Conservation (phyloP, 352 stramenopile genomes). For the Phytophthora tentaculata region DNA sequence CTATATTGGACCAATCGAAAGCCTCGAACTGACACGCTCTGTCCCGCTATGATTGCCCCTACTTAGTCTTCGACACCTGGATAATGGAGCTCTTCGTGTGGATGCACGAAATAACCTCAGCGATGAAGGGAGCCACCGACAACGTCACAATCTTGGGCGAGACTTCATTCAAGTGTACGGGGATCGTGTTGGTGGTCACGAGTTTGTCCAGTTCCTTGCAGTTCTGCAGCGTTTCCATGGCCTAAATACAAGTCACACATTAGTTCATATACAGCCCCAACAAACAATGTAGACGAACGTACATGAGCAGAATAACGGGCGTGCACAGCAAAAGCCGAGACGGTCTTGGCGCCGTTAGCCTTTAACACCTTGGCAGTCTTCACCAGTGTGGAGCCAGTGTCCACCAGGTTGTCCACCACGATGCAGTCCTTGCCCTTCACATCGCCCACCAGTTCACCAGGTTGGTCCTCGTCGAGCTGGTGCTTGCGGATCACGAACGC, state of each 20-base stretch:
- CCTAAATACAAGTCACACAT: constrained; percentile 37
- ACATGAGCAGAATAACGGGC: constrained; percentile 83
- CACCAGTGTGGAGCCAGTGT: constrained; percentile 84
- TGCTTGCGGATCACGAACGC: constrained; percentile 89
- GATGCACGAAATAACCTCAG: constrained; percentile 90
- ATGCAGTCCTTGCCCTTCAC: constrained; percentile 87
- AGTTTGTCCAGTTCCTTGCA: constrained; percentile 82
- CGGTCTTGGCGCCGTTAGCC: constrained; percentile 71
- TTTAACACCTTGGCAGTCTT: constrained; percentile 88
- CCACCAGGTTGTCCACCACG: constrained; percentile 88
- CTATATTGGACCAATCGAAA: constrained; percentile 35
- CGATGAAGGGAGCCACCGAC: constrained; percentile 87
- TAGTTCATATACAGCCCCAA: not conserved
- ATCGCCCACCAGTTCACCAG: constrained; percentile 80
- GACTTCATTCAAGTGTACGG: constrained; percentile 42
- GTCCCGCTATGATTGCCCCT: constrained; percentile 21
- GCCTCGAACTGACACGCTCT: not conserved
- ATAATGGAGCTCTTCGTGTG: constrained; percentile 89
- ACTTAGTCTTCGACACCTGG: constrained; percentile 84
- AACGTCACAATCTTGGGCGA: constrained; percentile 85
- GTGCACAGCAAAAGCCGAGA: constrained; percentile 86
- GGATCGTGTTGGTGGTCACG: constrained; percentile 90
- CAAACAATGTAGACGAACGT: constrained; percentile 17
- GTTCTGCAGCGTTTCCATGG: constrained; percentile 58
- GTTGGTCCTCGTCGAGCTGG: constrained; percentile 68